These are phyloP conservation scores for Violaceomyces palustris DNA, from an alignment of 1,284 basidiomycete species.

Conservation along the genomic window DNA sequence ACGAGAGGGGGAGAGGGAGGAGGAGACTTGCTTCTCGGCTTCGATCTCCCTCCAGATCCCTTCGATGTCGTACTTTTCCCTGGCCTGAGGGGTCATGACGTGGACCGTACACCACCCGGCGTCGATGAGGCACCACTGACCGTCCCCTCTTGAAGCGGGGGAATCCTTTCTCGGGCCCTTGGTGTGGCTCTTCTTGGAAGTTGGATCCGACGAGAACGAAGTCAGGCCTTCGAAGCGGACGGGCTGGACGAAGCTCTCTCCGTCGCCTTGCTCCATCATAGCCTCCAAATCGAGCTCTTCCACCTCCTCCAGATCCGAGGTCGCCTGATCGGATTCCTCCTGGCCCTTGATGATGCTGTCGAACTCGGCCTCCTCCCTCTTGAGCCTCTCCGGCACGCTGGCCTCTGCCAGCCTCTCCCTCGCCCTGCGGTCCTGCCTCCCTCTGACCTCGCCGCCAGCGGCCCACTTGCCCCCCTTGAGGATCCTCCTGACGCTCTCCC, in stretches of 20 bases:
- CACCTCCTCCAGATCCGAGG: constrained; percentile 13
- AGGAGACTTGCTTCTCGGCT: constrained; percentile 3
- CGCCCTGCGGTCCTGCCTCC: constrained; percentile 21
- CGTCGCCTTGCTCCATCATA: constrained; percentile 8
- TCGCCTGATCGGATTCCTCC: constrained; percentile 17
- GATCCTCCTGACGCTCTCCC: constrained; percentile 45
- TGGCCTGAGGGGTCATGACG: constrained; percentile 45
- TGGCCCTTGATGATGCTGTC: constrained; percentile 14
- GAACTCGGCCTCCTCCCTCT: constrained; percentile 15
- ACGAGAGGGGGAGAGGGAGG: too few species aligned
- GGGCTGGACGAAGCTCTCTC: constrained; percentile 15
- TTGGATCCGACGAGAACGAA: constrained; percentile 26
- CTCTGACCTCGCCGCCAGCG: constrained; percentile 11
- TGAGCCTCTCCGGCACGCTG: not conserved
- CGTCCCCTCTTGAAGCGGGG: constrained; percentile 47
- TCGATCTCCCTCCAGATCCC: constrained; percentile 38
- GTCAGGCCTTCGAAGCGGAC: constrained; percentile 46
- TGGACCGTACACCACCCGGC: constrained; percentile 52
- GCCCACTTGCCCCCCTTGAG: constrained; percentile 26
- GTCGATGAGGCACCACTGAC: constrained; percentile 51
- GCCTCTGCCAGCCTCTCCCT: constrained; percentile 12
- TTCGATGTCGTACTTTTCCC: constrained; percentile 44
- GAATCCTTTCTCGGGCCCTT: too few species aligned
- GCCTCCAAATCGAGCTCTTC: constrained; percentile 1
- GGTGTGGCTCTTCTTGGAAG: constrained; percentile 19